These are phyloP conservation scores for Trametes elegans DNA, from an alignment of 768 basidiomycete genomes.

Conservation along the genomic window DNA sequence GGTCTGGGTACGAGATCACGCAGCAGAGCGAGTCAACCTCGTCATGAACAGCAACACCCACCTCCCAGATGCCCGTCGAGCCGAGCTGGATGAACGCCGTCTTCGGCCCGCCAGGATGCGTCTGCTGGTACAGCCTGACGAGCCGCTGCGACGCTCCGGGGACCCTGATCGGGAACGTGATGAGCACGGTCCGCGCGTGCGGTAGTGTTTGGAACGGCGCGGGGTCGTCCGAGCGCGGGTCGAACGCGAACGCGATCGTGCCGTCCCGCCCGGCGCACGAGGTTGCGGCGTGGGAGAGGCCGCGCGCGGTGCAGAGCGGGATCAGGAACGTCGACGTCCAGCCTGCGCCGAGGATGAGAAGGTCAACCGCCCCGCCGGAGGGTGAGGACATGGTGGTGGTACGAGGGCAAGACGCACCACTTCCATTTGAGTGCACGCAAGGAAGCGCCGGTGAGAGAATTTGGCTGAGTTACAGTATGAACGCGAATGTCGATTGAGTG, in stretches of 20 bases:
- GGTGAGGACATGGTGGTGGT: neutral
- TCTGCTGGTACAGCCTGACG: conserved; percentile 43
- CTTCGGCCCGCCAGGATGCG: conserved; percentile 26
- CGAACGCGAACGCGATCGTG: conserved; percentile 56
- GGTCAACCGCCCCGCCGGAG: conserved; percentile 36
- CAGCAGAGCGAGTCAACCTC: too few relatives aligned
- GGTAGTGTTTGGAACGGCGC: conserved; percentile 48
- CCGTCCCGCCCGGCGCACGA: conserved; percentile 48
- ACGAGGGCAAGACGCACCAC: neutral
- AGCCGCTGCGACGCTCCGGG: conserved; percentile 47
- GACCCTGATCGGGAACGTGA: conserved; percentile 53
- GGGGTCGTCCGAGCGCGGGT: conserved; percentile 43
- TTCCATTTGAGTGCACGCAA: too few relatives aligned
- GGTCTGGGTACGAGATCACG: too few relatives aligned
- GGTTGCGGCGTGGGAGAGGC: conserved; percentile 48
- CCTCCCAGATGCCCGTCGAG: conserved; percentile 60
- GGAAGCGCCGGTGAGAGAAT: neutral
- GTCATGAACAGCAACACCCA: conserved; percentile 28
- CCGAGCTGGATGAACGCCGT: conserved; percentile 59
- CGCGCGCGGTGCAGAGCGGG: conserved; percentile 44
- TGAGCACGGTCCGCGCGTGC: conserved; percentile 50
- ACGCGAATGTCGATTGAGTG: neutral
- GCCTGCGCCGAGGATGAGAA: conserved; percentile 64
- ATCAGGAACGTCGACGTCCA: conserved; percentile 65
- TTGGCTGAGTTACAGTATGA: too few relatives aligned